Conservation (phyloP, 2,329 filamentous ascomycete species). For the Dothidotthia symphoricarpi region DNA sequence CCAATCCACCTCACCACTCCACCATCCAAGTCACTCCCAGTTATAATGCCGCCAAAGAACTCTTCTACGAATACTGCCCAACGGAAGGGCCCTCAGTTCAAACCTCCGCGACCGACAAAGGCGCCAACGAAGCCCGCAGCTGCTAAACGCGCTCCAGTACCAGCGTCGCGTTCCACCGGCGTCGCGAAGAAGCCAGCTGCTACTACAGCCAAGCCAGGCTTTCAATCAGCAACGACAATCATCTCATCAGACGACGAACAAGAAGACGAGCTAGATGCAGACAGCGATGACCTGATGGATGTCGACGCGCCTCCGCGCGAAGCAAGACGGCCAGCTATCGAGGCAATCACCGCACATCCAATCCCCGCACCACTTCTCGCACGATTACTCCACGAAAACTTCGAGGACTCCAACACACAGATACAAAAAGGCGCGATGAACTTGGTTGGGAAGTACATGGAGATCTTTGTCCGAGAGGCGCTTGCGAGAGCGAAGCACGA, state of each 20-base stretch:
- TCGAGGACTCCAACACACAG: constrained; percentile 52
- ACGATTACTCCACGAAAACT: constrained; percentile 74
- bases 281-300: constrained; percentile 34
- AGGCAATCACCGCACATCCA: constrained; percentile 29
- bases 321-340: constrained; percentile 10
- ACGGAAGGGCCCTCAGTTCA: constrained; percentile 39
- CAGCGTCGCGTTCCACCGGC: constrained; percentile 19
- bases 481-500: constrained; percentile 75
- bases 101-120: constrained; percentile 39
- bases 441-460: constrained; percentile 79
- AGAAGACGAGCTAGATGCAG: constrained; percentile 24
- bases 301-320: constrained; percentile 16
- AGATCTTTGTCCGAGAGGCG: constrained; percentile 86
- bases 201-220: constrained; percentile 16
- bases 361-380: constrained; percentile 75
- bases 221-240: constrained; percentile 25
- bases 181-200: constrained; percentile 21
- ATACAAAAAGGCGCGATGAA: constrained; percentile 53
- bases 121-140: constrained; percentile 20
- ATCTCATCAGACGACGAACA: constrained; percentile 35
- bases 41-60: constrained; percentile 30
- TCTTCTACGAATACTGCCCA: constrained; percentile 16
- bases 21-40: not conserved
- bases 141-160: constrained; percentile 20
- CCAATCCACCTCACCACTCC: not conserved